Percentiles rank a stretch among this genome's conserved stretches.
These are phyloP conservation scores for Phytophthora citrophthora DNA, from an alignment of 352 stramenopile species.

Conservation along the genomic window DNA sequence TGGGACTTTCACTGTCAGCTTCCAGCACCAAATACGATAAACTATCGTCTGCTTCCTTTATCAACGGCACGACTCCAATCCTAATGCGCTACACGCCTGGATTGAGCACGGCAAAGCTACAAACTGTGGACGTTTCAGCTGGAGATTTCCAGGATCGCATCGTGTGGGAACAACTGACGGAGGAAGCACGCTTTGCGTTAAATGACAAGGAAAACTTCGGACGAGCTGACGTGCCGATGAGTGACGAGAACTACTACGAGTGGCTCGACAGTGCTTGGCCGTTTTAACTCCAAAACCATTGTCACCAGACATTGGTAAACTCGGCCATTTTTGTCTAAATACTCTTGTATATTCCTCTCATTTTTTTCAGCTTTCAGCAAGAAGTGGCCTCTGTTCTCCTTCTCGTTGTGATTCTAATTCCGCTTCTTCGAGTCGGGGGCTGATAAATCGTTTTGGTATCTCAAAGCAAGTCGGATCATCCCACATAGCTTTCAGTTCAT, in stretches of 20 bases:
- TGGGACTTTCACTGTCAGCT: conserved; percentile 8
- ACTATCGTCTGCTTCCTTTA: conserved; percentile 1
- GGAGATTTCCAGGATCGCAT: conserved; percentile 19
- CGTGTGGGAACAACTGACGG: conserved; percentile 18
- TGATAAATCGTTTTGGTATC: conserved; percentile 21
- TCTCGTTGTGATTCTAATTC: conserved; percentile 20
- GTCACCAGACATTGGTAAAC: background rate
- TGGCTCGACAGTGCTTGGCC: background rate
- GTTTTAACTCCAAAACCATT: background rate
- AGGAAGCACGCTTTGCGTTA: conserved; percentile 13
- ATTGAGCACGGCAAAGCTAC: background rate
- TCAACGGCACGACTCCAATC: conserved; percentile 8
- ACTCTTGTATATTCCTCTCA: background rate
- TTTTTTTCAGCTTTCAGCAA: conserved; percentile 16
- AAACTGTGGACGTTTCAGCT: background rate
- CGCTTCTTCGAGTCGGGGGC: conserved; percentile 15
- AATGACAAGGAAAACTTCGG: too few relatives aligned
- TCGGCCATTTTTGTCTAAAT: background rate
- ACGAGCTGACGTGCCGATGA: too few relatives aligned
- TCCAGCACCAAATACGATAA: conserved; percentile 23
- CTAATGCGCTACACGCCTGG: background rate
- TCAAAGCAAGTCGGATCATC: conserved; percentile 52
- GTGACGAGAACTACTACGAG: too few relatives aligned
- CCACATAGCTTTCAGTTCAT: conserved; percentile 82
- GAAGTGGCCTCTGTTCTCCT: conserved; percentile 28